These are phyloP conservation scores for Thelonectria discophora DNA, from an alignment of 2,329 filamentous ascomycete genomes.

Conservation along the genomic window DNA sequence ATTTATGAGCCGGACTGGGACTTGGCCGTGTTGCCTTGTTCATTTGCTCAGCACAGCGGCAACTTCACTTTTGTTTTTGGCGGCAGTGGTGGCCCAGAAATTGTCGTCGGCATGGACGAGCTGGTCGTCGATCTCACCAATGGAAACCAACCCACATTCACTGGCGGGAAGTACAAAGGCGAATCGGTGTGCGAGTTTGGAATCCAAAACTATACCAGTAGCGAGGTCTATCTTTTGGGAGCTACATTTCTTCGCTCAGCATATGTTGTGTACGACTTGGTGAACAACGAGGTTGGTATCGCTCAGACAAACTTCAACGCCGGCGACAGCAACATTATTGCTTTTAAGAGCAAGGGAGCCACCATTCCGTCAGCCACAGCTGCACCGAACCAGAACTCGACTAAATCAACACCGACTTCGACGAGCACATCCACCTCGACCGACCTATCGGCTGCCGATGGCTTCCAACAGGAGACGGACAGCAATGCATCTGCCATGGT, in stretches of 20 bases:
- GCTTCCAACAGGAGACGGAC: slow-evolving; percentile 41
- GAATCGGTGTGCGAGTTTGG: slow-evolving; percentile 64
- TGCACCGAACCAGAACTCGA: slow-evolving; percentile 51
- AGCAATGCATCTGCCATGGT: slow-evolving; percentile 30
- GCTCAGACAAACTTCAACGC: slow-evolving; percentile 66
- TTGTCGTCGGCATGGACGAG: slow-evolving; percentile 65
- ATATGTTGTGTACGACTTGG: slow-evolving; percentile 68
- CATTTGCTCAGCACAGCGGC: slow-evolving; percentile 53
- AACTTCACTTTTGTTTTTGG: slow-evolving; percentile 65
- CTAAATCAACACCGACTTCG: slow-evolving; percentile 31
- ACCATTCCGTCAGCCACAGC: slow-evolving; percentile 60
- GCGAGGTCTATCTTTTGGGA: slow-evolving; percentile 58
- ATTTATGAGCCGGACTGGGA: slow-evolving; percentile 50
- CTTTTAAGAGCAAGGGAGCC: slow-evolving; percentile 60
- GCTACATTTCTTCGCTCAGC: slow-evolving; percentile 68
- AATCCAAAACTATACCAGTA: slow-evolving; percentile 58
- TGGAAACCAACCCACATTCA: slow-evolving; percentile 48
- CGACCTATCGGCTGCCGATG: slow-evolving; percentile 40
- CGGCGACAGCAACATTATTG: slow-evolving; percentile 58
- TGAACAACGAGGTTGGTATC: slow-evolving; percentile 65
- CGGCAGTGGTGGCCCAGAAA: slow-evolving; percentile 56
- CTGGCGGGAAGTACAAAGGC: slow-evolving; percentile 53
- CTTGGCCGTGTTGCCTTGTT: slow-evolving; percentile 61
- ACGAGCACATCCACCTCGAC: slow-evolving; percentile 24
- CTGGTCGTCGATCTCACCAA: slow-evolving; percentile 59